These are phyloP conservation scores for Thelonectria rubi DNA, from an alignment of 2,329 filamentous ascomycete genomes.

Conservation along the genomic window DNA sequence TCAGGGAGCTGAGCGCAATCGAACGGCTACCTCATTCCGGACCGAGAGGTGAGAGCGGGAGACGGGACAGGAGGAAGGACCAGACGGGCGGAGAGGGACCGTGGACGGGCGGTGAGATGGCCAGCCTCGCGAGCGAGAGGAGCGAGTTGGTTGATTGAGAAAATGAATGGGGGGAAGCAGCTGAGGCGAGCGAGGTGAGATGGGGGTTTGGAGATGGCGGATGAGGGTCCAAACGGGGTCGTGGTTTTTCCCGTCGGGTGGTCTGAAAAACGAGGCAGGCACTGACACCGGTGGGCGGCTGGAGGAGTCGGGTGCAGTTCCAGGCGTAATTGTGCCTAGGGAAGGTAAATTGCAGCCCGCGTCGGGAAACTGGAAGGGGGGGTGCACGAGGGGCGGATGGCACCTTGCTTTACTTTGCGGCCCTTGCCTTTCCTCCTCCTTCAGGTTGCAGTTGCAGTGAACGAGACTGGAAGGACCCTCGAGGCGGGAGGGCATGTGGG, in stretches of 20 bases:
- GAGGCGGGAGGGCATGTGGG: slow-evolving; percentile 20
- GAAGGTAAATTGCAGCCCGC: slow-evolving; percentile 14
- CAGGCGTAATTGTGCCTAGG: slow-evolving; percentile 18
- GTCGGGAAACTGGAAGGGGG: neutral
- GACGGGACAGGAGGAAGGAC: slow-evolving; percentile 1
- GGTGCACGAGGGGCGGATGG: slow-evolving; percentile 22
- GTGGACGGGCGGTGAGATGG: slow-evolving; percentile 18
- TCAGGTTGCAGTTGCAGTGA: slow-evolving; percentile 6
- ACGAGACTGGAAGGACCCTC: slow-evolving; percentile 9
- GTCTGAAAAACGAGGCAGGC: slow-evolving; percentile 25
- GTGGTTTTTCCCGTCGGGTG: slow-evolving; percentile 34
- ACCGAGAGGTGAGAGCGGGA: slow-evolving; percentile 33
- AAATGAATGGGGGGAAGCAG: slow-evolving; percentile 26
- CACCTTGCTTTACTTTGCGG: slow-evolving; percentile 17
- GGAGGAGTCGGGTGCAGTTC: no score
- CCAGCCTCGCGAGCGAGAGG: slow-evolving; percentile 18
- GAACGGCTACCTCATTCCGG: slow-evolving; percentile 68
- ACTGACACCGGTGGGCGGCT: no score
- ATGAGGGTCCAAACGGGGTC: slow-evolving; percentile 41
- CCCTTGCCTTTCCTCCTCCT: neutral
- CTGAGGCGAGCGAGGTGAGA: slow-evolving; percentile 30
- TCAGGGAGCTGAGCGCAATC: slow-evolving; percentile 67
- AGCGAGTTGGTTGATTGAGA: slow-evolving; percentile 10
- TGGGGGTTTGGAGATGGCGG: slow-evolving; percentile 19
- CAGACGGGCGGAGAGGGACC: neutral